phyloP scores from a whole-genome alignment of 2,329 filamentous ascomycete species.

The Aphanocladium album region DNA sequence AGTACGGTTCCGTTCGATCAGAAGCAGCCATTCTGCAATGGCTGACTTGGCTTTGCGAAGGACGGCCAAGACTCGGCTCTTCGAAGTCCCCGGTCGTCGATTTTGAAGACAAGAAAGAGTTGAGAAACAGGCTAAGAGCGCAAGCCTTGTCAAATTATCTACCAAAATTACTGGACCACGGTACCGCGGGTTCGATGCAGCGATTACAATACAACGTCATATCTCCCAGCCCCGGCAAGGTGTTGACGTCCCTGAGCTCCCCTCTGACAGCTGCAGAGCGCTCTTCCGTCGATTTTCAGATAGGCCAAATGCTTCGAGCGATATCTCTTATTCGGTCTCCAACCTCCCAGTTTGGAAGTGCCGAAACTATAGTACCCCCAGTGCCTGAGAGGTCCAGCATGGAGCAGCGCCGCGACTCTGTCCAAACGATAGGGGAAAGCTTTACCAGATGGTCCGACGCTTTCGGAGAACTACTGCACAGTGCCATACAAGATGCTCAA shows the following conservation, averaged over 20 bases:
- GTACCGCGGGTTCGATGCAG: constrained; percentile 23
- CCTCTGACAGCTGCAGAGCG: constrained; percentile 32
- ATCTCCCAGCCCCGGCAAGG: constrained; percentile 30
- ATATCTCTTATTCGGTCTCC: constrained; percentile 42
- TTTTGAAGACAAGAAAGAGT: constrained; percentile 3
- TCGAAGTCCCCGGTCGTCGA: neutral
- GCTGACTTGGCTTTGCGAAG: constrained; percentile 27
- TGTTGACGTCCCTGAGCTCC: constrained; percentile 31
- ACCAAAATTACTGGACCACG: constrained; percentile 24
- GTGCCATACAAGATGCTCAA: constrained; percentile 53
- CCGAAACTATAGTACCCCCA: constrained; percentile 23
- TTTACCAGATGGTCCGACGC: constrained; percentile 44
- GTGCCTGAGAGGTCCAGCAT: constrained; percentile 10
- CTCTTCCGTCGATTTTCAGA: constrained; percentile 39
- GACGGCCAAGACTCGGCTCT: neutral
- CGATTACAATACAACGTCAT: constrained; percentile 40
- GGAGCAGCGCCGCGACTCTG: neutral
- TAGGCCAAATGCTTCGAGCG: constrained; percentile 39
- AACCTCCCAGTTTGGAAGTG: constrained; percentile 42
- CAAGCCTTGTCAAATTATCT: constrained; percentile 17
- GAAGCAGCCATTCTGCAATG: constrained; percentile 43
- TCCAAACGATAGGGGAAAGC: neutral
- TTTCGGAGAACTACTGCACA: constrained; percentile 53
- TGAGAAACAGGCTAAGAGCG: neutral
- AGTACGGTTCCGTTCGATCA: constrained; percentile 38